Evolutionary conservation across 345 rosid species (phyloP), one percentile per base, ranked within the genome.

Genomic region (Brassica cretica): DNA sequence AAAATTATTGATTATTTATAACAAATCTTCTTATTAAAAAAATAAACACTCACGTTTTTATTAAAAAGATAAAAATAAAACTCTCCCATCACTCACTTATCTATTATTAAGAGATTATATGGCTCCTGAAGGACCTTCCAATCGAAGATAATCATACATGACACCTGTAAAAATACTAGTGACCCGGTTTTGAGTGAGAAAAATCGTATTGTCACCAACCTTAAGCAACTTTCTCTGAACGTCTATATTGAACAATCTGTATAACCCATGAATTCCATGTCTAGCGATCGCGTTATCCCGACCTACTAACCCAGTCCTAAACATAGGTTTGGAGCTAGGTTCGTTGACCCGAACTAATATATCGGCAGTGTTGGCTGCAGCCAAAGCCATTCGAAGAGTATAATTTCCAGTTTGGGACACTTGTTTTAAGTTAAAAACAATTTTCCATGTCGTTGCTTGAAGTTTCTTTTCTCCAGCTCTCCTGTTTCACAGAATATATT

Each of bases 71-170:
- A 56, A 21, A 21, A 21, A 21, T 1, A 21, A 21, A 58, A 53
- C 55, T n/a, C 41, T 39, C 30, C 9, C 8, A 60, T 29, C 25
- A 24, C 19, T 15, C 27, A 61, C 24, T 14, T 7, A 4, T 33
- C 30, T 24, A 51, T 21, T 9, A 21, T 21, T 59, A 59, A 59
- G 30, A 59, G n/a, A n/a, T 51, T 49, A 14, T 73, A 49, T 14
- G 60, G 30, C 8, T 58, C 46, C 9, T 0, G 69, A 18, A 72
- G 96, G 93, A 4, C 84, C 87, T 86, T 95, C 98, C 8, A 91
- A 78, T 11, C 97, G 92, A 81, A 93, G 85, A 59, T 95, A 91
- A 71, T 93, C 98, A 75, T 93, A 91, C 97, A 93, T 90, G 35
- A 91, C 74, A 37, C 96, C 93, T 6, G 80, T 41, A 65, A 88